phyloP scores from a whole-genome alignment of 148 eudicot genomes.

The Chenopodium suecicum region DNA sequence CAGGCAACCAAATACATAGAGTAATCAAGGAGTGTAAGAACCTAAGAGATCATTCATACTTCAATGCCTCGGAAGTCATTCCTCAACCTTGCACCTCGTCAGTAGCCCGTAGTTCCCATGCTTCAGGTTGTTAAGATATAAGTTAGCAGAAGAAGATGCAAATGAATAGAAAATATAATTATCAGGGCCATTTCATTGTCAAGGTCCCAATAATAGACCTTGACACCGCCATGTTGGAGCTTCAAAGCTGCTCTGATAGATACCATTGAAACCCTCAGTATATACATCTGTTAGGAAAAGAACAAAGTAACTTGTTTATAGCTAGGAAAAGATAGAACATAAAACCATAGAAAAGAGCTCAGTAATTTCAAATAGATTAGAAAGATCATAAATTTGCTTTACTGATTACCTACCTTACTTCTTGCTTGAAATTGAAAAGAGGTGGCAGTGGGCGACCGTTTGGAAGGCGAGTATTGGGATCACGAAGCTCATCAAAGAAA shows the following conservation, averaged over 20 bases:
- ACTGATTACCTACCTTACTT: conserved; percentile 38
- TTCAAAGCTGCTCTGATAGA: conserved; percentile 95
- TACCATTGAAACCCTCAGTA: conserved; percentile 91
- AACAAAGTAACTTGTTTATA: no score
- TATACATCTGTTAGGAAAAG: conserved; percentile 66
- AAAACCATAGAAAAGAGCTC: background rate
- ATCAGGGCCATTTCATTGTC: conserved; percentile 99
- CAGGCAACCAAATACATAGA: conserved; percentile 67
- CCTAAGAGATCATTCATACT: conserved; percentile 97
- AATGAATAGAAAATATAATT: conserved; percentile 69
- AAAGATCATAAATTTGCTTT: background rate
- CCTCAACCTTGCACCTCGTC: conserved; percentile 99
- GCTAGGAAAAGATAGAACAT: background rate
- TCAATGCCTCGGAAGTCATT: conserved; percentile 99
- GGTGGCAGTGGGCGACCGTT: conserved; percentile 90
- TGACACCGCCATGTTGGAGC: conserved; percentile 86
- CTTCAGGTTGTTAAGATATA: conserved; percentile 87
- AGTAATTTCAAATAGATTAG: background rate
- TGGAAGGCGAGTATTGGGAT: conserved; percentile 88
- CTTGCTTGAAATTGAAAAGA: conserved; percentile 89
- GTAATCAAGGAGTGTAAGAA: conserved; percentile 93
- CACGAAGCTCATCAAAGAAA: conserved; percentile 94
- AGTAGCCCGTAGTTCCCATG: conserved; percentile 75
- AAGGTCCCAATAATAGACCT: conserved; percentile 86
- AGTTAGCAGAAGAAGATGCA: conserved; percentile 59